Evolutionary conservation across 2,329 filamentous ascomycete genomes (phyloP).

Genomic region (Rhexocercosporidium sp.): DNA sequence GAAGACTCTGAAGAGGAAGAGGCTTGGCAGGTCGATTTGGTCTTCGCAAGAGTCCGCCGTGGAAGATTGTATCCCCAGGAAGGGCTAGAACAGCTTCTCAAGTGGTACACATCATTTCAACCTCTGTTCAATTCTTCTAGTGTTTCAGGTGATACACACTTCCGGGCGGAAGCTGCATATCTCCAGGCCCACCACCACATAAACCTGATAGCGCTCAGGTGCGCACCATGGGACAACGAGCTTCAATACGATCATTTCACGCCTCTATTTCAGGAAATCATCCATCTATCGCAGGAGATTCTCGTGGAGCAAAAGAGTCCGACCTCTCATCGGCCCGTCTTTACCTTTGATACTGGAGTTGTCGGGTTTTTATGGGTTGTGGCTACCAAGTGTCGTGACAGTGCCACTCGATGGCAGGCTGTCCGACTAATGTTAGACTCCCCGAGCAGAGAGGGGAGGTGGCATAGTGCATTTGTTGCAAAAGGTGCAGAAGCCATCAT

Average conservation of each 20-base stretch:
- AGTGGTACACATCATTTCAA: conserved; percentile 9
- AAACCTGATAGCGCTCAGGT: conserved; percentile 6
- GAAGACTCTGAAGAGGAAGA: background rate
- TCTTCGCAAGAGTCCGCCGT: background rate
- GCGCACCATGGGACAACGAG: conserved; percentile 3
- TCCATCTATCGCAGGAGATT: background rate
- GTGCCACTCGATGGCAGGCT: conserved; percentile 5
- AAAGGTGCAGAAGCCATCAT: conserved; percentile 9
- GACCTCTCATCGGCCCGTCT: background rate
- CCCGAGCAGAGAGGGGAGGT: conserved; percentile 19
- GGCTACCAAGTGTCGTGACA: conserved; percentile 16
- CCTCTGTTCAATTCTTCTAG: conserved; percentile 7
- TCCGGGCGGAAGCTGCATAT: conserved; percentile 4
- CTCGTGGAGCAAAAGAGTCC: background rate
- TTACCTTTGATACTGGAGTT: conserved; percentile 16
- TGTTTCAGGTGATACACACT: background rate
- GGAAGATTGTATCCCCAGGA: background rate
- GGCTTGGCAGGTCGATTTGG: background rate
- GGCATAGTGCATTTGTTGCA: conserved; percentile 14
- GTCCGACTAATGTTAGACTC: background rate
- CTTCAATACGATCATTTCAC: conserved; percentile 14
- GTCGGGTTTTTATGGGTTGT: conserved; percentile 10
- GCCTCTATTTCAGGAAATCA: background rate
- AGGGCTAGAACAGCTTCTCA: background rate
- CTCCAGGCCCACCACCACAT: conserved; percentile 10